Base-by-base conservation (phyloP, 345 rosid species). In the Geranium rotundifolium region DNA sequence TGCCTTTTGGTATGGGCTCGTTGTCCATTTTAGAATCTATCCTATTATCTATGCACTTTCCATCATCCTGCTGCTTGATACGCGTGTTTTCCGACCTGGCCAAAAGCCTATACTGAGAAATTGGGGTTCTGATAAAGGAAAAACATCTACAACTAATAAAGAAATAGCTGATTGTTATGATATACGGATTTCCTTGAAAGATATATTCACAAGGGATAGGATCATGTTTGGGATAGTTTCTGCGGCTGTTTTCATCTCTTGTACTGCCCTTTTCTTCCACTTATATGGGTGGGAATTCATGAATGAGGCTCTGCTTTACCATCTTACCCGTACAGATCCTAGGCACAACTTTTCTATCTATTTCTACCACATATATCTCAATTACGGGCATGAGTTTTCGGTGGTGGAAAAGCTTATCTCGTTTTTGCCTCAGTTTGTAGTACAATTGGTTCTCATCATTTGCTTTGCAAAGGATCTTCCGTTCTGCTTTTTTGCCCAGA, bases 261-360 rank as follows among this genome's bases (percentile, higher is more conserved):
- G 77, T 65, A 87, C 85, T n/a, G 75, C 69, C 57, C 56, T 90
- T 67, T 85, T 85, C 76, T 84, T 76, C 75, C 79, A 70, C 58
- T 75, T 93, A n/a, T 87, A 90, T 57, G 59, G 82, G 68, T 84
- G 91, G 69, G 99, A 93, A 69, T 93, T 87, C 79, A 72, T 87
- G 14, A 85, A 82, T 5, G 96, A 90, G 78, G 97, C 96, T 39
- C 72, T 87, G 63, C 68, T 93, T n/a, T 90, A 93, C 68, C 99
- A 93, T 68, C 86, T 90, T 34, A 82, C 89, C 37, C 84, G 95
- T 0, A 86, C 89, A 0, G 99, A 93, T 76, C 99, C 99, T 30
- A 76, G 97, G 66, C 99, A 90, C 75, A 84, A 90, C 68, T 93
- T 93, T 73, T 93, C 97, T 56, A 87, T 90, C 69, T 93, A 90